Evolutionary conservation across 768 basidiomycete genomes (phyloP).

Genomic region (Rhodotorula paludigena): DNA sequence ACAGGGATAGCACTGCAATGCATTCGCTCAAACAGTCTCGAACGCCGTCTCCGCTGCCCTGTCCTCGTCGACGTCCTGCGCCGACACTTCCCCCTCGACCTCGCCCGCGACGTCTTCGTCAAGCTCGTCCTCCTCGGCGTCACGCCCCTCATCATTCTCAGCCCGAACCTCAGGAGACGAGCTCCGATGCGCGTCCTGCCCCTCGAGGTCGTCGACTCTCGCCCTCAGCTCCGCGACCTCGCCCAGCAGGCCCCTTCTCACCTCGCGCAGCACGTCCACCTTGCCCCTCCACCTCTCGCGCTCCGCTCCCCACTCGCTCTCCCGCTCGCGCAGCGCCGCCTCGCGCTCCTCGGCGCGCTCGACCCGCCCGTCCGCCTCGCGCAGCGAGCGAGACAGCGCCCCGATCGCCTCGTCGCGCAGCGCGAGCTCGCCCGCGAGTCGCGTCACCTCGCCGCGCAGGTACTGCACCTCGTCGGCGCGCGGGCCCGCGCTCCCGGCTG

Average conservation of each 20-base stretch:
- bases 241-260: not conserved
- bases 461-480: not conserved
- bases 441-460: constrained; percentile 13
- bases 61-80: not conserved
- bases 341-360: not conserved
- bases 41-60: not conserved
- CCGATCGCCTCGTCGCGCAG: not conserved
- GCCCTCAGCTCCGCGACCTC: constrained; percentile 4
- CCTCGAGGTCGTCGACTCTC: not conserved
- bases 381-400: not conserved
- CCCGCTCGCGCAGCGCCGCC: too few relatives aligned
- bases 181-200: too few relatives aligned
- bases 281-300: not conserved
- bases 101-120: too few relatives aligned
- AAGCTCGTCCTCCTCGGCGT: not conserved
- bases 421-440: constrained; percentile 1
- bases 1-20: too few relatives aligned
- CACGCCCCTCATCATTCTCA: not conserved
- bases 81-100: not conserved
- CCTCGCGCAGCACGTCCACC: constrained; percentile 8
- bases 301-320: not conserved
- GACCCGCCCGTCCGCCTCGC: not conserved
- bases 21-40: too few relatives aligned
- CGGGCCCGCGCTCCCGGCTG: not conserved
- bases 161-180: too few relatives aligned